Evolutionary conservation across 768 basidiomycete genomes (phyloP), one percentile per base, ranked within the genome.

Genomic region (Xerocomus brunneocitrinus): DNA sequence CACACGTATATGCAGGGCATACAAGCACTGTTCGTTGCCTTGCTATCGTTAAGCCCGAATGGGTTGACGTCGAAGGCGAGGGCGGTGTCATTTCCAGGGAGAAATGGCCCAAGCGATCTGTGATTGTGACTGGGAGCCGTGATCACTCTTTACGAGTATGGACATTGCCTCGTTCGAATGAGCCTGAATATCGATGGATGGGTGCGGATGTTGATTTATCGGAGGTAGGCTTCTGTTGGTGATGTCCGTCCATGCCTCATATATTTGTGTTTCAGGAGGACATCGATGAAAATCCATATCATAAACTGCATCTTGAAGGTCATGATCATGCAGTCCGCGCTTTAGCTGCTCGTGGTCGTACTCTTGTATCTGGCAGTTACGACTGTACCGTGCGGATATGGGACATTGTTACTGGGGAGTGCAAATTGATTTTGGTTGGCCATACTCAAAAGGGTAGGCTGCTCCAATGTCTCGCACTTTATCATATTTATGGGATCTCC

Each of bases 11-110:
- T 69, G 87, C 91, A 34, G 95, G 95, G 0, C 95, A 99, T 71
- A 97, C 92, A 27, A 92, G 89, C 64, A 99, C 95, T 0, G 95
- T 99, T 25, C 82, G 95, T 43, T 98, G 95, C 72, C 77, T 99
- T 8, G 89, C 95, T 38, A 95, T 99, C 58, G 90, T 98, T 50
- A 92, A 95, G 65, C 95, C 95, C 1, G 93, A 94, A 63, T 79
- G 82, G 78, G 77, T 95, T 7, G 85, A 89, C 56, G 79, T 86
- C 13, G 84, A 87, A 66, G 74, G 77, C 31, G 85, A 87, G 51
- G 71, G 75, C 13, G 83, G 85, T 7, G 69, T 79, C 41, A 74
- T 85, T 46, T 75, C 74, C 36, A 82, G 81, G 60, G 88, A 92
- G 71, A 87, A 82, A 55, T 80, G 83, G 75, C 86, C 87, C 32